phyloP scores from a whole-genome alignment of 179 eudicot species.

The Corrigiola litoralis region DNA sequence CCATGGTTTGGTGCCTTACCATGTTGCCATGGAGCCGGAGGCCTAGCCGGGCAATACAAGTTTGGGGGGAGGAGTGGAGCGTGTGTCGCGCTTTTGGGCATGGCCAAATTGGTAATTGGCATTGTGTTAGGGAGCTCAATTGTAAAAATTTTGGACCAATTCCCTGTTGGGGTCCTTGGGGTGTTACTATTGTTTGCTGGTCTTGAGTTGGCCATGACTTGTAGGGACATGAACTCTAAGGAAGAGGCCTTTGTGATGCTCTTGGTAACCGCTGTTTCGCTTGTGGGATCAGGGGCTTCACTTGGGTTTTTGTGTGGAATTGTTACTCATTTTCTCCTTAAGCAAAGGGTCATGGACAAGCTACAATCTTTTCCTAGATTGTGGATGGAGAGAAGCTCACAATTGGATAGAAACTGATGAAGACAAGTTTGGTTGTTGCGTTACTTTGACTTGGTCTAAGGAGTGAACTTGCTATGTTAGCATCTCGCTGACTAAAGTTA shows the following conservation, averaged over 20 bases:
- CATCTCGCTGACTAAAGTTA: too few species aligned
- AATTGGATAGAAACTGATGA: background rate
- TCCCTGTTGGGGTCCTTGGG: slow-evolving; percentile 81
- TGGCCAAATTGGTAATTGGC: slow-evolving; percentile 55
- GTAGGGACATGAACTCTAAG: slow-evolving; percentile 74
- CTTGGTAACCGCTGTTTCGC: slow-evolving; percentile 62
- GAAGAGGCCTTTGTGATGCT: slow-evolving; percentile 70
- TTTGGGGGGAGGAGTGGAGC: slow-evolving; percentile 95
- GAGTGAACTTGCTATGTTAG: too few species aligned
- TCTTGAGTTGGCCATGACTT: slow-evolving; percentile 74
- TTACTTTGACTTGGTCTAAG: too few species aligned
- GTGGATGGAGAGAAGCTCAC: slow-evolving; percentile 29
- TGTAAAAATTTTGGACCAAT: slow-evolving; percentile 58
- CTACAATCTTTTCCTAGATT: slow-evolving; percentile 27
- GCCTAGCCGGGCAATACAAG: slow-evolving; percentile 93
- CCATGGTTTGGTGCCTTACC: slow-evolving; percentile 98
- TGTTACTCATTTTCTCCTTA: slow-evolving; percentile 52
- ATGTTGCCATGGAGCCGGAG: slow-evolving; percentile 91
- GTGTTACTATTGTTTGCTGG: slow-evolving; percentile 83
- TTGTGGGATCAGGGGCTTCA: slow-evolving; percentile 68
- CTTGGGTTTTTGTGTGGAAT: slow-evolving; percentile 74
- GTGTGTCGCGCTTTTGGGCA: slow-evolving; percentile 77
- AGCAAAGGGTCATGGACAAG: slow-evolving; percentile 41
- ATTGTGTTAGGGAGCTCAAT: slow-evolving; percentile 66
- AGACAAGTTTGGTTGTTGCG: too few species aligned